Percentiles rank a stretch among this genome's conserved stretches.
phyloP scores from a whole-genome alignment of 2,329 filamentous ascomycete species.

The Colletotrichum magnum region DNA sequence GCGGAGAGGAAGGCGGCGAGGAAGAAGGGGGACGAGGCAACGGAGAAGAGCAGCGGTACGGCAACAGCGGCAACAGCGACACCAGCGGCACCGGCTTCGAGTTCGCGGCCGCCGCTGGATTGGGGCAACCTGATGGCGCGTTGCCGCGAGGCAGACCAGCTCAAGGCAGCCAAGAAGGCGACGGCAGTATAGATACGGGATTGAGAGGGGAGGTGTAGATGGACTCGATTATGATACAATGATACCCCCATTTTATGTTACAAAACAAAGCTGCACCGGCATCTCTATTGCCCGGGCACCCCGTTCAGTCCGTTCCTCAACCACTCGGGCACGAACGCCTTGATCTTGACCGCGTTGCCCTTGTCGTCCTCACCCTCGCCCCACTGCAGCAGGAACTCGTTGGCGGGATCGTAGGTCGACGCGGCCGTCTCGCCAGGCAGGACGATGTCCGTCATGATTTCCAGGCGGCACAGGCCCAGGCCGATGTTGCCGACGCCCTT shows the following conservation, averaged over 20 bases:
- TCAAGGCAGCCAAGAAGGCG: conserved; percentile 66
- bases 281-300: conserved; percentile 33
- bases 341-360: conserved; percentile 68
- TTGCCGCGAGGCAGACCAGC: conserved; percentile 55
- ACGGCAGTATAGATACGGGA: conserved; percentile 58
- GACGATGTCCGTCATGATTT: conserved; percentile 88
- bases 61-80: not conserved
- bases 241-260: conserved; percentile 38
- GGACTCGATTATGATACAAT: conserved; percentile 21
- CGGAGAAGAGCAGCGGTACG: not conserved
- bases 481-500: conserved; percentile 87
- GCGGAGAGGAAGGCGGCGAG: conserved; percentile 55
- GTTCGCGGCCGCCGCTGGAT: conserved; percentile 24
- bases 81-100: not conserved
- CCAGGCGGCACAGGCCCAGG: conserved; percentile 86
- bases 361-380: conserved; percentile 42
- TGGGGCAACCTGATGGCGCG: conserved; percentile 42
- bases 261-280: conserved; percentile 30
- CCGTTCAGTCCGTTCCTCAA: conserved; percentile 59
- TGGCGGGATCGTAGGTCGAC: conserved; percentile 73
- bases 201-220: conserved; percentile 6
- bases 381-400: conserved; percentile 41
- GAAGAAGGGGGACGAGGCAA: conserved; percentile 43
- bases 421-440: conserved; percentile 76
- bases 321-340: conserved; percentile 91